phyloP scores from a whole-genome alignment of 768 basidiomycete species.

The Cystobasidium onofrii region DNA sequence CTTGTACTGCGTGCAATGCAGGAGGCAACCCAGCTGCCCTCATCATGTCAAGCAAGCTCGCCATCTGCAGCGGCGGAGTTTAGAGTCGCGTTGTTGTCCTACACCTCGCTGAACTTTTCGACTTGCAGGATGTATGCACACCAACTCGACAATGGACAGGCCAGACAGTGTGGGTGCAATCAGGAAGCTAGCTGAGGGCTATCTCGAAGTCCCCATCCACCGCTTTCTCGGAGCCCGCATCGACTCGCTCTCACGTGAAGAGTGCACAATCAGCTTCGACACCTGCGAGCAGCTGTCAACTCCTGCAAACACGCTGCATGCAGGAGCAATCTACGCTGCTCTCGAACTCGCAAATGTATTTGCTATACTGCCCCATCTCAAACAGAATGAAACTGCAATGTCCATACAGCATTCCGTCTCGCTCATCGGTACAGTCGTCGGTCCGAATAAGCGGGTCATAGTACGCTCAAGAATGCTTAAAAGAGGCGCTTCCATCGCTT shows the following conservation, averaged over 20 bases:
- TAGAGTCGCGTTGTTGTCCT: too few relatives aligned
- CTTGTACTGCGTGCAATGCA: too few relatives aligned
- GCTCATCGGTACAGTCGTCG: background rate
- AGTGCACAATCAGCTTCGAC: background rate
- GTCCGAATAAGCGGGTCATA: background rate
- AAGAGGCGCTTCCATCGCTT: background rate
- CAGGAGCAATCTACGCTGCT: background rate
- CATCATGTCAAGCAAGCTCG: too few relatives aligned
- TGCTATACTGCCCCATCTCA: background rate
- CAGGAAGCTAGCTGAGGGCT: background rate
- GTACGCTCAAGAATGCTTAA: background rate
- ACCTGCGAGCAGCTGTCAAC: background rate
- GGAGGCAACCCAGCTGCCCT: too few relatives aligned
- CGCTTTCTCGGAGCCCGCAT: background rate
- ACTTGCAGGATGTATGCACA: background rate
- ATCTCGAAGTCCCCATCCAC: background rate
- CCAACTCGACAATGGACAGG: background rate
- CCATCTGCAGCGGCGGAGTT: too few relatives aligned
- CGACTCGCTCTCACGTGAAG: background rate
- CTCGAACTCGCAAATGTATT: slow-evolving; percentile 9
- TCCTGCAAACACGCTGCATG: background rate
- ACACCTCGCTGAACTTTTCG: too few relatives aligned
- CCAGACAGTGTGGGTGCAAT: background rate
- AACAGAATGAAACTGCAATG: background rate
- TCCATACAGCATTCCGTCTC: background rate